Conservation (phyloP, 2,329 filamentous ascomycete genomes). For the Trichophyton benhamiae region DNA sequence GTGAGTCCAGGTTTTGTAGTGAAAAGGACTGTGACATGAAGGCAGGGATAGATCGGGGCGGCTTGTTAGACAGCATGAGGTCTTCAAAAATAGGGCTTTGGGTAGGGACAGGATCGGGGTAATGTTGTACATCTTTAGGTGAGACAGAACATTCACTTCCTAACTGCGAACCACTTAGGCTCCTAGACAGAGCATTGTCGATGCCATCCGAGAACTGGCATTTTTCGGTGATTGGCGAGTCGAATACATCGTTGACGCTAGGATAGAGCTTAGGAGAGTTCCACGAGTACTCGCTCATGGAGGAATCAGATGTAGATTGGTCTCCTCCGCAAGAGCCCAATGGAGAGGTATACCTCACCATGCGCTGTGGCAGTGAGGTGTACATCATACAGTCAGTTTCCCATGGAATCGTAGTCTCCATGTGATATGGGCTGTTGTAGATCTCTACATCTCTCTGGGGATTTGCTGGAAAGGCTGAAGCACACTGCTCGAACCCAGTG, state of each 20-base stretch:
- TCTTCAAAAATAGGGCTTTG: constrained; percentile 9
- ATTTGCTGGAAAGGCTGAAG: constrained; percentile 4
- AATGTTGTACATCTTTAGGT: constrained; percentile 15
- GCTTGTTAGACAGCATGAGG: neutral
- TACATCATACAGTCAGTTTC: constrained; percentile 4
- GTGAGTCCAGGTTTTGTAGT: neutral
- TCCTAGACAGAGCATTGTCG: neutral
- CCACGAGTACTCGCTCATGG: constrained; percentile 14
- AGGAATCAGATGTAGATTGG: constrained; percentile 10
- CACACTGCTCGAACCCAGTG: constrained; percentile 11
- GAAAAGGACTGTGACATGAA: neutral
- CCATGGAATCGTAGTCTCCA: neutral
- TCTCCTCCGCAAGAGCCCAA: constrained; percentile 13
- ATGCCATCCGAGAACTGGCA: constrained; percentile 8
- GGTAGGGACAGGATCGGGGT: constrained; percentile 17
- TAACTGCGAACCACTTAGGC: constrained; percentile 10
- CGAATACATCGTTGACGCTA: constrained; percentile 5
- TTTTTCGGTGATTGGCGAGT: constrained; percentile 9
- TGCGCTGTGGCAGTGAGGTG: neutral
- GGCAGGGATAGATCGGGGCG: constrained; percentile 1
- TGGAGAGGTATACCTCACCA: constrained; percentile 11
- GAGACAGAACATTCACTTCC: constrained; percentile 14
- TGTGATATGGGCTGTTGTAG: constrained; percentile 7
- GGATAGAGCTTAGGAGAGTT: constrained; percentile 3
- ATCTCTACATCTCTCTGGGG: constrained; percentile 3